Base-by-base conservation (phyloP, 225 moss, liverwort and hornwort species). In the Rhytidiadelphus loreus region DNA sequence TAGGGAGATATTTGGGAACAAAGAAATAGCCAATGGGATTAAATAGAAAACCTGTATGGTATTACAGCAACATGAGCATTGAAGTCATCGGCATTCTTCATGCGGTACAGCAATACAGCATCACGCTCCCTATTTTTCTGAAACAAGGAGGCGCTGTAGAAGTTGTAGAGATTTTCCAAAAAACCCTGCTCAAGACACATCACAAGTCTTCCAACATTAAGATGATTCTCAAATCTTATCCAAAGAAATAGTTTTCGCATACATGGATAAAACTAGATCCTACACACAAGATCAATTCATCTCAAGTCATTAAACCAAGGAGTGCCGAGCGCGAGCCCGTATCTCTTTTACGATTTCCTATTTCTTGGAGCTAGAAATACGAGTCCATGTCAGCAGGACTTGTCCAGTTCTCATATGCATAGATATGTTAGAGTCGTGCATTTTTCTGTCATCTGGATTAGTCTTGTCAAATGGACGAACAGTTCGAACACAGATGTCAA, bases 61-160 rank as follows among this genome's bases (percentile, higher is more conserved):
- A 98, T 89, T 28, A 98, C 91, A 70, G 96, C 97, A 77, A 94
- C 95, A 86, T 98, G 98, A 62, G 90, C 93, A 72, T 90, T 88
- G 80, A 93, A 96, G 43, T 97, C 94, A 58, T 93, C 92, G 23
- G 87, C 81, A 88, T 96, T 91, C 61, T 98, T 98, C 97, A 95
- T 93, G 56, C 98, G 95, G 87, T 93, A 98, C 23, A 98, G 91
- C 88, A 93, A 93, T 57, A 98, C 88, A 16, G 94, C 98, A 93
- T 97, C 94, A 81, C 96, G 95, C 89, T 98, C 98, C 70, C 88
- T 89, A 55, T 92, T 93, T 63, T 90, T 97, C 86, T 95, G 91
- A 63, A 98, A 97, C 69, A 95, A 64, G 44, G 97, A 93, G 65
- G 93, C 88, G 88, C 93, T 88, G 46, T 90, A 94, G 79, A 95